phyloP scores from a whole-genome alignment of 257 asterid genomes.

The Cordia subcordata region DNA sequence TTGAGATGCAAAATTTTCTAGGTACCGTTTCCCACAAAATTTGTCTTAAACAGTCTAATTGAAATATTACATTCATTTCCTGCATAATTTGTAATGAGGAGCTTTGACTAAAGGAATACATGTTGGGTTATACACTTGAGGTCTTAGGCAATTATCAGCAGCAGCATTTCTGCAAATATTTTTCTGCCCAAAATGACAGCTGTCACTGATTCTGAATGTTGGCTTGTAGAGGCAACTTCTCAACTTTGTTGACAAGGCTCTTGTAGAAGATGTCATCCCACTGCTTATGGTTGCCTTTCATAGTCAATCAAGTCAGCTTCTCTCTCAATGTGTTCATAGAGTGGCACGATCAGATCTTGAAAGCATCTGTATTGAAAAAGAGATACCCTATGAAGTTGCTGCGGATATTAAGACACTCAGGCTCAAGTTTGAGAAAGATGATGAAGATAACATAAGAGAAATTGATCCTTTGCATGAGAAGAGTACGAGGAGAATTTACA shows the following conservation, averaged over 20 bases:
- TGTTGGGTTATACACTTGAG: too few relatives aligned
- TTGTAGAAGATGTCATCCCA: constrained; percentile 56
- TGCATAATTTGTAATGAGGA: too few relatives aligned
- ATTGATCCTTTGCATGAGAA: constrained; percentile 42
- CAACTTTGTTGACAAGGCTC: constrained; percentile 50
- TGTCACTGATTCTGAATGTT: neutral
- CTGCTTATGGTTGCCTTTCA: constrained; percentile 48
- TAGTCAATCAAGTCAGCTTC: constrained; percentile 49
- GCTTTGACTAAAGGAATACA: too few relatives aligned
- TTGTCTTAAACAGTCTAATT: neutral
- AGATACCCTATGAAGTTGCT: constrained; percentile 40
- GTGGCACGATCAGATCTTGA: constrained; percentile 59
- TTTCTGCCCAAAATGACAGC: neutral
- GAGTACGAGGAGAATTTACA: constrained; percentile 48
- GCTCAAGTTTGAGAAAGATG: constrained; percentile 22
- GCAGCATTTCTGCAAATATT: neutral
- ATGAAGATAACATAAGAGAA: constrained; percentile 14
- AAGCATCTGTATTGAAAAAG: constrained; percentile 38
- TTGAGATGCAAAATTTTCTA: too few relatives aligned
- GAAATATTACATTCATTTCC: too few relatives aligned
- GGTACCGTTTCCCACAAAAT: neutral
- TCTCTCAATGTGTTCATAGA: constrained; percentile 40
- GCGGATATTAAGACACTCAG: constrained; percentile 36
- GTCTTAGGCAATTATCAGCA: too few relatives aligned
- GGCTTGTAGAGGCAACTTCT: constrained; percentile 56